These are phyloP conservation scores for Arachis stenosperma DNA, from an alignment of 306 rosid species.

Conservation along the genomic window DNA sequence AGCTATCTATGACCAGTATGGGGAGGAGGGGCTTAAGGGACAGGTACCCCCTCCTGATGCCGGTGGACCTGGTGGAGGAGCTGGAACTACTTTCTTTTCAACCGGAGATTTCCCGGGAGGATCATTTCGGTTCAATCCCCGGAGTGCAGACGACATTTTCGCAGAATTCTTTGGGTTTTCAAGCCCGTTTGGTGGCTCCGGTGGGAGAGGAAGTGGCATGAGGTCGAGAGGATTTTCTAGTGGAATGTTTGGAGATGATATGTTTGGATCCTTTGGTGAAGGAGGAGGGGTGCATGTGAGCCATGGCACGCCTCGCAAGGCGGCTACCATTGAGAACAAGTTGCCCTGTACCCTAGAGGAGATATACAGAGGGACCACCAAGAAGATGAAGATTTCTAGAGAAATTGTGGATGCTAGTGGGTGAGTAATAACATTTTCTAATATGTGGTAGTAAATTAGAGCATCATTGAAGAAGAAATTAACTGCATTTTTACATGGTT, in stretches of 20 bases:
- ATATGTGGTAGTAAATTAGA: background rate
- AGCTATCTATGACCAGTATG: constrained; percentile 71
- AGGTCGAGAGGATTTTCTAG: constrained; percentile 56
- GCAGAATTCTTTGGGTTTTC: constrained; percentile 66
- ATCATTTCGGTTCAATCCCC: constrained; percentile 65
- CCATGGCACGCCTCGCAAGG: constrained; percentile 53
- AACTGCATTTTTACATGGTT: background rate
- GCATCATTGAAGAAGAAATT: background rate
- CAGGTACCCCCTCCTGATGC: constrained; percentile 74
- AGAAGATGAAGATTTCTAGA: constrained; percentile 71
- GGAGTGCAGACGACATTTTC: constrained; percentile 67
- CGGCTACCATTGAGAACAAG: constrained; percentile 59
- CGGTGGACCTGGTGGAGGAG: constrained; percentile 45
- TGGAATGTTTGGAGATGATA: constrained; percentile 64
- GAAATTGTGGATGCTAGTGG: constrained; percentile 62
- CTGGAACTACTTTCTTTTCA: constrained; percentile 53
- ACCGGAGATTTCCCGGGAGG: constrained; percentile 67
- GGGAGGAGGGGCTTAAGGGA: constrained; percentile 76
- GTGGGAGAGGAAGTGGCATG: constrained; percentile 52
- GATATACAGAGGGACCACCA: constrained; percentile 57
- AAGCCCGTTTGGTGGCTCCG: constrained; percentile 64
- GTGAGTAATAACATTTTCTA: constrained; percentile 41
- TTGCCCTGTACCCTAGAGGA: constrained; percentile 71
- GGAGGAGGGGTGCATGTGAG: constrained; percentile 53
- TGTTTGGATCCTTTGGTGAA: constrained; percentile 56